Base-by-base conservation (phyloP, 345 rosid genomes). In the Raphanus sativus region DNA sequence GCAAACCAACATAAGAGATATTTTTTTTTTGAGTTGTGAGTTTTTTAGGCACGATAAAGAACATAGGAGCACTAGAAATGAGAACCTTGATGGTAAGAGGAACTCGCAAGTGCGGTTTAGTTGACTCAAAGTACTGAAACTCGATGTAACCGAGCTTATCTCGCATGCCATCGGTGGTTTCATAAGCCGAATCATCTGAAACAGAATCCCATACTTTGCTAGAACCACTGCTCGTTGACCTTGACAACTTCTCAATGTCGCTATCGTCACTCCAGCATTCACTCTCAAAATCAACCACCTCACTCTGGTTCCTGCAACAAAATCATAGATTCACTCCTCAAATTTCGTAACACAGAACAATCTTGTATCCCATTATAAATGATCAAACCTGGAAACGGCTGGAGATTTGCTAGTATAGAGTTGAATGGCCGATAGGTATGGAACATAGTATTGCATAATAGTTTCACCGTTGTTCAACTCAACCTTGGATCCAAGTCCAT, bases 371-470 rank as follows among this genome's bases (percentile, higher is more conserved):
- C 11, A 29, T 3, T 9, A 13, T 9, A 63, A 45, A 1, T 25
- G 32, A 50, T 13, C 38, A 25, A 72, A 91, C 97, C 93, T 87
- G 76, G 85, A 80, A 65, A 80, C 29, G 5, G 79, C 34, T 48
- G 81, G 11, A 48, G 84, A 48, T 83, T 84, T 84, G 72, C 77
- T 78, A 45, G 88, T 85, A 76, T 80, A 91, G 17, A 91, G 80
- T 69, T 91, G 97, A 52, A 90, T 82, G 62, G 92, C 97, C 0
- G 96, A 92, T 4, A 92, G 82, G 69, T 87, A 90, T 11, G 97
- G 96, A 25, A 83, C 90, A 65, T 76, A 90, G 71, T 89, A 90
- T 63, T 92, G 95, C 73, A 72, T 74, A 48, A 90, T 45, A 24
- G 56, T 77, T 70, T 86, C 85, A 0, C 84, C 84, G 21, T 16